Conservation (phyloP, 2,329 filamentous ascomycete genomes). For the Cercospora janseana region DNA sequence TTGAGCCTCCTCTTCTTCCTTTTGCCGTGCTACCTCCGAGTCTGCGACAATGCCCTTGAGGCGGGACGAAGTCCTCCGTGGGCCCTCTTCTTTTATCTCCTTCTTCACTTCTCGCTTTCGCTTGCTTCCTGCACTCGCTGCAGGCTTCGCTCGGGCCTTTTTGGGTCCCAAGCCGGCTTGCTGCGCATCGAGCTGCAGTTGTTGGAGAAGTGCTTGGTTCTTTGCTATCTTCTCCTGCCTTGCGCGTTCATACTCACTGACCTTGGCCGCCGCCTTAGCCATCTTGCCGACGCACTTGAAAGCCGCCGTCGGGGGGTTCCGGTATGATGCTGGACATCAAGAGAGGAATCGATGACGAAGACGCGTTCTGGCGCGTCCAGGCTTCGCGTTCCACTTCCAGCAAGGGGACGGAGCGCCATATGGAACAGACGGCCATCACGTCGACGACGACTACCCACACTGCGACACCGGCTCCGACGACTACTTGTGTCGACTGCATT, state of each 20-base stretch:
- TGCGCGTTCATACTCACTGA: slow-evolving; percentile 85
- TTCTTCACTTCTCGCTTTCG: slow-evolving; percentile 56
- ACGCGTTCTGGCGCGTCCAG: slow-evolving; percentile 13
- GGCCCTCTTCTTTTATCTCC: slow-evolving; percentile 49
- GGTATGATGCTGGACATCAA: not conserved
- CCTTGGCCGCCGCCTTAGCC: slow-evolving; percentile 29
- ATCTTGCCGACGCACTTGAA: slow-evolving; percentile 15
- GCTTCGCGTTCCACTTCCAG: slow-evolving; percentile 7
- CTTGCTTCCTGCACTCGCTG: slow-evolving; percentile 45
- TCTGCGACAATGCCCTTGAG: slow-evolving; percentile 63
- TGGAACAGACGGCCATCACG: no score
- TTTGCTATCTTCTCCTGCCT: slow-evolving; percentile 82
- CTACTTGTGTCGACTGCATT: no score
- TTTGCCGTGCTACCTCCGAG: slow-evolving; percentile 66
- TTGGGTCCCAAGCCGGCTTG: slow-evolving; percentile 65
- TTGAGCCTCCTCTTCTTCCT: slow-evolving; percentile 63
- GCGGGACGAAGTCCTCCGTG: slow-evolving; percentile 61
- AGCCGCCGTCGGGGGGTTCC: no score
- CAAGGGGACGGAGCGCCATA: no score
- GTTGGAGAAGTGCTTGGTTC: slow-evolving; percentile 77
- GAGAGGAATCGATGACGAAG: slow-evolving; percentile 19
- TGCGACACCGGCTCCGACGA: no score
- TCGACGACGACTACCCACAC: no score
- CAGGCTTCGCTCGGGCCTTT: slow-evolving; percentile 49
- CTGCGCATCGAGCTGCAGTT: slow-evolving; percentile 66